Base-by-base conservation (phyloP, 148 eudicot species). In the Mesembryanthemum crystallinum region DNA sequence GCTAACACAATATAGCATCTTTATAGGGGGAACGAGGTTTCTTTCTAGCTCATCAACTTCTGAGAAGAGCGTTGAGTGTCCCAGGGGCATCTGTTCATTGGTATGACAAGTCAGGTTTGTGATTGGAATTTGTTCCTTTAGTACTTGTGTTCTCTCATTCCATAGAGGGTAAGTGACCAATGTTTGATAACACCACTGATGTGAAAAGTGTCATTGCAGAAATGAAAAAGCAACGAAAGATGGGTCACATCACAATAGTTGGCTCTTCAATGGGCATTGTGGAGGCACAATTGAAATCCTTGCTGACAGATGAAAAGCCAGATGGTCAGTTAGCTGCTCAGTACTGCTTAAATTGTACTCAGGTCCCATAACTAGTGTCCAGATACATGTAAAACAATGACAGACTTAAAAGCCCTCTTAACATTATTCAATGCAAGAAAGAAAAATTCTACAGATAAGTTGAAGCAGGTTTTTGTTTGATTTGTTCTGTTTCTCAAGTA, bases 41-140 rank as follows among this genome's bases (percentile, higher is more conserved):
- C 77, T 67, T 79, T 61, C 28, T 86, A 59, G 93, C 98, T 73
- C 85, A 94, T 86, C 86, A 85, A 79, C 80, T 94, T 57, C 88
- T 89, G 58, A 82, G 66, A 64, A 85, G 83, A 80, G 97, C 95
- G 47, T 79, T 89, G 62, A 75, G 79, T 73, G 75, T 82, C 70
- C 87, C 91, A 23, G 98, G 98, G 47, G 90, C 96, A 51, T 81
- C 90, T 52, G 82, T 91, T 72, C 98, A 94, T 84, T 94, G 98
- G 98, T 94, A 94, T 76, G 88, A 88, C 78, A 94, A 94, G 82
- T 88, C 94, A 89, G 98, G 98, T 94, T 24, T 61, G 97, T 80
- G 72, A 30, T 12, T 28, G 43, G 30, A 42, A 69, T 18, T 33
- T 43, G 23, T 47, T 60, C 51, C 54, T 37, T 10, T 20, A 29